A percentile compares a stretch with the other conserved stretches of the same genome.
Conservation (phyloP, 192 early-diverging fungal species). For the Backusella westeae region DNA sequence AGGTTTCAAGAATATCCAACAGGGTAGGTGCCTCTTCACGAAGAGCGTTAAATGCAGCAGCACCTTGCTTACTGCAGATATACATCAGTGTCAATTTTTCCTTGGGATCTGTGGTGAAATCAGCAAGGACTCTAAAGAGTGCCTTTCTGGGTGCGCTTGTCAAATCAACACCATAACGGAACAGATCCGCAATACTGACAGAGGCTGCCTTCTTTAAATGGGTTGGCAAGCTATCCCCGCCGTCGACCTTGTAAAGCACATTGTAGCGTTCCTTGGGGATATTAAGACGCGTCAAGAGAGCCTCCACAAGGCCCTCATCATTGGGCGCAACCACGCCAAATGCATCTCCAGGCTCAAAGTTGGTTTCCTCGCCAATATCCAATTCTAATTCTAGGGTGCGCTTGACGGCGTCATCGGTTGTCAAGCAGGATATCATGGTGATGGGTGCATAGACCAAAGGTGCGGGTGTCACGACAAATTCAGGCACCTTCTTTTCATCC, state of each 20-base stretch:
- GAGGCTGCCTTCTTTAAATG: slow-evolving; percentile 46
- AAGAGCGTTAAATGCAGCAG: slow-evolving; percentile 61
- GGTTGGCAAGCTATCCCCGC: slow-evolving; percentile 48
- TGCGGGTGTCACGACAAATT: slow-evolving; percentile 45
- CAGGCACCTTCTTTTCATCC: slow-evolving; percentile 23
- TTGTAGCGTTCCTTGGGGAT: slow-evolving; percentile 39
- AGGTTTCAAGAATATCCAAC: slow-evolving; percentile 77
- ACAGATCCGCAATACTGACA: slow-evolving; percentile 59
- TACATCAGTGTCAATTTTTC: slow-evolving; percentile 81
- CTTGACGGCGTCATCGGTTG: slow-evolving; percentile 66
- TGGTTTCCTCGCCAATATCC: slow-evolving; percentile 32
- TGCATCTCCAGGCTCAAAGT: slow-evolving; percentile 75
- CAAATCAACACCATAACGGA: slow-evolving; percentile 77
- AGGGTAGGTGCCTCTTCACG: slow-evolving; percentile 69
- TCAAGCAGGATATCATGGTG: slow-evolving; percentile 55
- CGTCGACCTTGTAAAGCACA: slow-evolving; percentile 38
- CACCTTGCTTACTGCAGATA: slow-evolving; percentile 77
- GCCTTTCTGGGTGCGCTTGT: slow-evolving; percentile 73
- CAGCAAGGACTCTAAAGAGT: slow-evolving; percentile 79
- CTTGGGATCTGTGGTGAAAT: slow-evolving; percentile 61
- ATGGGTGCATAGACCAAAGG: slow-evolving; percentile 54
- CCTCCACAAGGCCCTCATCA: slow-evolving; percentile 64
- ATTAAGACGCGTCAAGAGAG: slow-evolving; percentile 58
- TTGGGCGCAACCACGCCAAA: slow-evolving; percentile 92
- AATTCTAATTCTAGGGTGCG: slow-evolving; percentile 65